These are phyloP conservation scores for Chrysoporthe cubensis DNA, from an alignment of 2,329 filamentous ascomycete genomes.

Conservation along the genomic window DNA sequence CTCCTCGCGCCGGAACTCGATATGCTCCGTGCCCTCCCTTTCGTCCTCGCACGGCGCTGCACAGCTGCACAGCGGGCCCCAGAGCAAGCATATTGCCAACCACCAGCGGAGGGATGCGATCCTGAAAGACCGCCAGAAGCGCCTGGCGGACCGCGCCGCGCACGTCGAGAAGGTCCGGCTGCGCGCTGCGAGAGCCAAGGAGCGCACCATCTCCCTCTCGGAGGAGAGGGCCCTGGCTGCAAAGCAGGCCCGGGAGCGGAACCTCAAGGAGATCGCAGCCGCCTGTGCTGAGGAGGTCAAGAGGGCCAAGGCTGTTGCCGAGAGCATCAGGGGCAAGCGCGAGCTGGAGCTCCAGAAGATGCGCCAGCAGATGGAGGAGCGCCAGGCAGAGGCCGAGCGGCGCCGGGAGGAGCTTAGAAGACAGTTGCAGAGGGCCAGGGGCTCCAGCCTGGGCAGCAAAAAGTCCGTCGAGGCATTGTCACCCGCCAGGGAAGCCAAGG, in stretches of 20 bases:
- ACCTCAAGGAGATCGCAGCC: slow-evolving; percentile 80
- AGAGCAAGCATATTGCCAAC: slow-evolving; percentile 78
- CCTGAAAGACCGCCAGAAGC: slow-evolving; percentile 77
- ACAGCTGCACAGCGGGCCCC: slow-evolving; percentile 56
- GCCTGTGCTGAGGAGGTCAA: slow-evolving; percentile 83
- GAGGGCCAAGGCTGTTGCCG: slow-evolving; percentile 80
- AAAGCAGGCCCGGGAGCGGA: slow-evolving; percentile 77
- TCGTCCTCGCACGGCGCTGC: slow-evolving; percentile 66
- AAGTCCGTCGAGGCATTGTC: slow-evolving; percentile 55
- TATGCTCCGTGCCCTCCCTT: slow-evolving; percentile 72
- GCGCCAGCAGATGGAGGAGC: slow-evolving; percentile 77
- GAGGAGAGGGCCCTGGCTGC: slow-evolving; percentile 80
- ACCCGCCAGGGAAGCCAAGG: slow-evolving; percentile 54
- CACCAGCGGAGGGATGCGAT: slow-evolving; percentile 80
- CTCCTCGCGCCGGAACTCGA: slow-evolving; percentile 78
- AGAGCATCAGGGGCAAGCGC: slow-evolving; percentile 79
- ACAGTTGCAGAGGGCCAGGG: slow-evolving; percentile 56
- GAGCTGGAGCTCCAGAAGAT: slow-evolving; percentile 73
- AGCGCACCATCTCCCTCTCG: slow-evolving; percentile 66
- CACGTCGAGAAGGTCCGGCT: slow-evolving; percentile 84
- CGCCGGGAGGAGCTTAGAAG: slow-evolving; percentile 68
- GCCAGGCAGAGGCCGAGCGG: slow-evolving; percentile 75
- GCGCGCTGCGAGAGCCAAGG: slow-evolving; percentile 74
- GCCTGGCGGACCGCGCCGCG: slow-evolving; percentile 77
- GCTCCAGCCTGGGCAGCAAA: slow-evolving; percentile 42